Evolutionary conservation across 2,329 filamentous ascomycete genomes (phyloP), one percentile per base, ranked within the genome.

Genomic region (Verticillium zaregamsianum): DNA sequence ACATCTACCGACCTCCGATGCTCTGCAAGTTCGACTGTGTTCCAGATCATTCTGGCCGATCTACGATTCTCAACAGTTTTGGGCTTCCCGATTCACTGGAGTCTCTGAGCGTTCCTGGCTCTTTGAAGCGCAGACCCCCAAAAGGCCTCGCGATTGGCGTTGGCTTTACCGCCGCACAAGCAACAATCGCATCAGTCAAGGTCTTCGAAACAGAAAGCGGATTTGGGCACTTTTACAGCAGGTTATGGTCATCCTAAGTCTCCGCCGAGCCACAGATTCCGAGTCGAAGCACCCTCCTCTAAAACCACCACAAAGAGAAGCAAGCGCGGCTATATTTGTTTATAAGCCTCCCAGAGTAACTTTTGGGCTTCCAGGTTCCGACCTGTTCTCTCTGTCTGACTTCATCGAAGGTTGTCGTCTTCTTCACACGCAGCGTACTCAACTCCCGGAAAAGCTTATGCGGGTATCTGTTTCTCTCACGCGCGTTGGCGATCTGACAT

Each of bases 1-100:
- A 39, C 35, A 39, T 15, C 35, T 39, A 17, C 35, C 35, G 35
- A 39, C 35, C 6, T 39, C 35, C 3, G 49, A 55, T 6, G 23
- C 39, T 5, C 17, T 23, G 2, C 14, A 35, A 6, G 31, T 20
- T 11, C 33, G 45, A 1, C 55, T 58, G 3, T 55, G 58, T n/a
- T 58, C 57, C 23, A 58, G 54, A 20, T 58, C 45, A 20, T 62
- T 64, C 54, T 33, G 25, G n/a, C 23, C 58, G 7, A 37, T 57
- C 15, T 60, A 60, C 31, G 32, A 62, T 45, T 58, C 20, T n/a
- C 57, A 64, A 25, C 54, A 60, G 54, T 64, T 64, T 52, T 64
- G 62, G 62, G 62, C 62, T n/a, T 60, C 62, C 11, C 62, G 62
- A 32, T 64, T 64, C 55, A 20, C 11, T 33, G 20, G 35, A 14